Conservation (phyloP, 306 rosid genomes). For the Quercus aquifolioides region DNA sequence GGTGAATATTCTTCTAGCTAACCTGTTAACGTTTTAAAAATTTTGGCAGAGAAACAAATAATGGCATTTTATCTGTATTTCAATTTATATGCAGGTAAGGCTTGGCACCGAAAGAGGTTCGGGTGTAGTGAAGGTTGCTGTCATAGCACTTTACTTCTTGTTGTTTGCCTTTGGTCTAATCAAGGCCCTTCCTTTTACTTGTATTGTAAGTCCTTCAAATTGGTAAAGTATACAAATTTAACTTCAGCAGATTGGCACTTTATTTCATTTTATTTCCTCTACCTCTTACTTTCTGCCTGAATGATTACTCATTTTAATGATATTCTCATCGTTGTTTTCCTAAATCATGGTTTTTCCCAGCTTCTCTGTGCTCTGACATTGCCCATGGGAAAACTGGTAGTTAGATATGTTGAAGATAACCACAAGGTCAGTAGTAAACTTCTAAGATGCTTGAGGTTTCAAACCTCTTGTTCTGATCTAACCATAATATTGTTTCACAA, state of each 20-base stretch:
- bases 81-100: conserved; percentile 54
- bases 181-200: conserved; percentile 60
- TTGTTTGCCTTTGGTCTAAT: conserved; percentile 53
- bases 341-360: conserved; percentile 37
- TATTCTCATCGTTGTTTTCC: neutral
- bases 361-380: conserved; percentile 64
- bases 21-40: neutral
- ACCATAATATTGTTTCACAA: neutral
- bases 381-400: conserved; percentile 71
- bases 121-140: conserved; percentile 48
- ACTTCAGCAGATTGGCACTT: neutral
- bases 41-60: neutral
- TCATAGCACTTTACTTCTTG: conserved; percentile 51
- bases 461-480: neutral
- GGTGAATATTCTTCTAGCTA: conserved; percentile 36
- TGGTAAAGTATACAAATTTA: neutral
- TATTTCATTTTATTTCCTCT: neutral
- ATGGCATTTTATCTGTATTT: conserved; percentile 3
- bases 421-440: conserved; percentile 51
- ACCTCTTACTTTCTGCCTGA: neutral
- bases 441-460: neutral
- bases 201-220: conserved; percentile 45
- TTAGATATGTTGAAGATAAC: conserved; percentile 66
- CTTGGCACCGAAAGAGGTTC: conserved; percentile 70
- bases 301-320: neutral